Conservation (phyloP, 2,329 filamentous ascomycete species). For the Pseudogymnoascus sp. region DNA sequence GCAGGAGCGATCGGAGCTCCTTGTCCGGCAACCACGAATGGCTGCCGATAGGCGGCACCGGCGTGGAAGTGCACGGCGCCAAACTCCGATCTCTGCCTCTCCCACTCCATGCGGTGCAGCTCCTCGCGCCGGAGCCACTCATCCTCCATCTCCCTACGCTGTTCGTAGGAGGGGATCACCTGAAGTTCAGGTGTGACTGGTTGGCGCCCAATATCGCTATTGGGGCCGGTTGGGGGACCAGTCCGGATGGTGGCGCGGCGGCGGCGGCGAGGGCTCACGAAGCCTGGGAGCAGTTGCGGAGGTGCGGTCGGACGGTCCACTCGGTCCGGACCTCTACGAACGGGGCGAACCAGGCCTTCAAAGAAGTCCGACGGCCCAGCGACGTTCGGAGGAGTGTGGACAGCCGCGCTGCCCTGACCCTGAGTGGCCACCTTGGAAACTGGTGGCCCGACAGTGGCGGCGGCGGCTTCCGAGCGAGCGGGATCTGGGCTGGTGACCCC, state of each 20-base stretch:
- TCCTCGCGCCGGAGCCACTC: conserved; percentile 4
- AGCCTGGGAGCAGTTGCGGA: background rate
- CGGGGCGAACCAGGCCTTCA: background rate
- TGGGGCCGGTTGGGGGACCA: background rate
- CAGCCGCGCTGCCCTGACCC: background rate
- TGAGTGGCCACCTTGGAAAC: background rate
- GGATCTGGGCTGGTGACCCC: background rate
- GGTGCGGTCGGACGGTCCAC: background rate
- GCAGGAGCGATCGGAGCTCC: background rate
- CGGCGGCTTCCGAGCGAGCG: background rate
- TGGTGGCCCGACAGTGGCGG: background rate
- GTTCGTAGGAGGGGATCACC: conserved; percentile 1
- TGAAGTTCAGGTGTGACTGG: background rate
- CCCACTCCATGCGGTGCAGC: background rate
- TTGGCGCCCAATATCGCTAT: background rate
- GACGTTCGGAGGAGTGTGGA: background rate
- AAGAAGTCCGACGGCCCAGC: background rate
- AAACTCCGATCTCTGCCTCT: background rate
- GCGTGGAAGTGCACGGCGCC: background rate
- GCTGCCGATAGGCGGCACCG: background rate
- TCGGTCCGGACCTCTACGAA: background rate
- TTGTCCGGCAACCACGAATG: background rate
- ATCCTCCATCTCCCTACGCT: background rate
- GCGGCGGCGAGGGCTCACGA: conserved; percentile 3
- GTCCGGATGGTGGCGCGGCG: background rate